A percentile compares a stretch with the other conserved stretches of the same genome.
Evolutionary conservation across 1,139 yeast species (phyloP).

Genomic region (Protomyces gravidus): DNA sequence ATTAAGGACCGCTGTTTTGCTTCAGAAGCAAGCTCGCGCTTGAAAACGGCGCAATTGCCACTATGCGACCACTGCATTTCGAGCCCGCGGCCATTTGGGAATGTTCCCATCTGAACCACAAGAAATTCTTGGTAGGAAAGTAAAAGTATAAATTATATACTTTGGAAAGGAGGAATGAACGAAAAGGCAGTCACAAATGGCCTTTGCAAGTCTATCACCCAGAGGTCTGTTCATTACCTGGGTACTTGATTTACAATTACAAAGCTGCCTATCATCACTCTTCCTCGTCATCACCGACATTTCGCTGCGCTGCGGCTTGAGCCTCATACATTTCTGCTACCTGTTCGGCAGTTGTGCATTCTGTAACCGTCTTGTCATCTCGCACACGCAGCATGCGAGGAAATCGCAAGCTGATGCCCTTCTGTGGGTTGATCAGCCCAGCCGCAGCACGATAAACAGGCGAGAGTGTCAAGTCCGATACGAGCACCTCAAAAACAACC

Average conservation of each 20-base stretch:
- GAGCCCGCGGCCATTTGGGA: background rate
- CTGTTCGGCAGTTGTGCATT: slow-evolving; percentile 84
- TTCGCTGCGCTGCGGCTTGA: slow-evolving; percentile 16
- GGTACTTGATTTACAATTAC: no score
- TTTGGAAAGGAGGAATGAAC: no score
- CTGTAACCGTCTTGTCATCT: slow-evolving; percentile 83
- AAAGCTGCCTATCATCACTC: no score
- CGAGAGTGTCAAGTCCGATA: slow-evolving; percentile 88
- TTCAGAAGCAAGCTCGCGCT: background rate
- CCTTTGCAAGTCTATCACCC: no score
- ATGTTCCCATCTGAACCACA: background rate
- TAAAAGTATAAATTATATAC: no score
- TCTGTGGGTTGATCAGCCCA: slow-evolving; percentile 45
- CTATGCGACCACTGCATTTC: background rate
- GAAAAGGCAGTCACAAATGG: no score
- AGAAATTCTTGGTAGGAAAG: no score
- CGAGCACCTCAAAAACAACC: slow-evolving; percentile 77
- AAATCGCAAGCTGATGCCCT: slow-evolving; percentile 85
- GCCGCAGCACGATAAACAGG: slow-evolving; percentile 82
- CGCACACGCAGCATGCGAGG: slow-evolving; percentile 83
- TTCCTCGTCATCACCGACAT: background rate
- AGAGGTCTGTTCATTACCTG: no score
- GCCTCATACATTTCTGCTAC: slow-evolving; percentile 68
- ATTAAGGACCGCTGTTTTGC: slow-evolving; percentile 1
- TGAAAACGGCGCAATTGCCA: slow-evolving; percentile 3